Evolutionary conservation across 139 green algal species (phyloP).

Genomic region (Closterium sp.): DNA sequence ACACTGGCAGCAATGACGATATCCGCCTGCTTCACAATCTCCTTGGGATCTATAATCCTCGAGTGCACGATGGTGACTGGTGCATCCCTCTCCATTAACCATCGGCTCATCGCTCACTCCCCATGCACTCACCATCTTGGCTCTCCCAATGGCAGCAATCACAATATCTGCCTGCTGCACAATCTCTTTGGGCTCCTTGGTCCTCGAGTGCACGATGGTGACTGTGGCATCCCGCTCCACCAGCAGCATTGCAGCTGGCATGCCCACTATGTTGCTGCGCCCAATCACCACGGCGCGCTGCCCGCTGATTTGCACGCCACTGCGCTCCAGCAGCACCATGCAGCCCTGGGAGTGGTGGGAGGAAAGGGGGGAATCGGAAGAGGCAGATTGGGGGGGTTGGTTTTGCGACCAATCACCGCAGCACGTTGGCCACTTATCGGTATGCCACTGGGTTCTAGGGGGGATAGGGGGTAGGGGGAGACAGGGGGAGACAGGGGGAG

Average conservation of each 20-base stretch:
- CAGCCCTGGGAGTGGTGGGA: slow-evolving; percentile 11
- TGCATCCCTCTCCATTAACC: slow-evolving; percentile 61
- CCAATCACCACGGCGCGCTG: slow-evolving; percentile 84
- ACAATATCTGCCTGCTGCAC: slow-evolving; percentile 86
- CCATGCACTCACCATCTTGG: slow-evolving; percentile 74
- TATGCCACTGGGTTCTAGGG: slow-evolving; percentile 55
- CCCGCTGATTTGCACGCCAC: slow-evolving; percentile 57
- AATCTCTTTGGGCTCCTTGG: slow-evolving; percentile 52
- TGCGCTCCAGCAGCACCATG: slow-evolving; percentile 56
- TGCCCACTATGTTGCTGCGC: slow-evolving; percentile 92
- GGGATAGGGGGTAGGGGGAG: slow-evolving; percentile 66
- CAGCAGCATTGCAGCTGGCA: slow-evolving; percentile 89
- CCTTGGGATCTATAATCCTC: slow-evolving; percentile 56
- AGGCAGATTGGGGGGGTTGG: slow-evolving; percentile 59
- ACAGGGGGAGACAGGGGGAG: too few relatives aligned
- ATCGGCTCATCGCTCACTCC: too few relatives aligned
- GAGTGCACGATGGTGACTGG: slow-evolving; percentile 85
- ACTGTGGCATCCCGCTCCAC: slow-evolving; percentile 73
- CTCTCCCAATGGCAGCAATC: slow-evolving; percentile 79
- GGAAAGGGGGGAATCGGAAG: not conserved
- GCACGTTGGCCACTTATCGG: slow-evolving; percentile 64
- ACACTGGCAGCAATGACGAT: slow-evolving; percentile 91
- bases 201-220: slow-evolving; percentile 80
- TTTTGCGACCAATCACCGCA: slow-evolving; percentile 84
- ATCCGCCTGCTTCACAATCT: slow-evolving; percentile 71